Evolutionary conservation across 2,329 filamentous ascomycete species (phyloP).

Genomic region (Macroventuria anomochaeta): DNA sequence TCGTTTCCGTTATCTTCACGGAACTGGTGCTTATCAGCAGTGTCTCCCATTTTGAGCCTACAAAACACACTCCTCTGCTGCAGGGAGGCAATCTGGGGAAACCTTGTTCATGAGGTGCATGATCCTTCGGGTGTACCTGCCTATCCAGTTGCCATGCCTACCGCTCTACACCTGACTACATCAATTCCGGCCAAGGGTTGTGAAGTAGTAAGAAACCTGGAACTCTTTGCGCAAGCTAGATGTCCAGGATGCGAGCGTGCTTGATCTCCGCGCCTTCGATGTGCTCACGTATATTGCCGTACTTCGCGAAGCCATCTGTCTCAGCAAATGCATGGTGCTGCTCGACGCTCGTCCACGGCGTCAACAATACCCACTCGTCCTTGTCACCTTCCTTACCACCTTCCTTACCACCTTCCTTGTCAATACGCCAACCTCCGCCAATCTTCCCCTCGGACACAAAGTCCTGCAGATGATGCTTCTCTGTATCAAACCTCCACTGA

Average conservation of each 20-base stretch:
- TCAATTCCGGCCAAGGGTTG: neutral
- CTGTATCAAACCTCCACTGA: constrained; percentile 31
- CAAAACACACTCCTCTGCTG: neutral
- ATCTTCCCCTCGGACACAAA: constrained; percentile 38
- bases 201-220: neutral
- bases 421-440: constrained; percentile 51
- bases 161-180: too few relatives aligned
- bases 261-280: constrained; percentile 32
- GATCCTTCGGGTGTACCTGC: neutral
- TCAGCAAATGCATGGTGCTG: constrained; percentile 47
- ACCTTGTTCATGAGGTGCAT: neutral
- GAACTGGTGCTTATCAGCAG: neutral
- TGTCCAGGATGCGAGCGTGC: constrained; percentile 31
- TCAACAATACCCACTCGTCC: constrained; percentile 54
- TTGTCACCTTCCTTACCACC: constrained; percentile 43
- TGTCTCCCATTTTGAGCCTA: neutral
- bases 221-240: constrained; percentile 10
- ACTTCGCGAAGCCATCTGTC: constrained; percentile 42
- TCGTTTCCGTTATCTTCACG: neutral
- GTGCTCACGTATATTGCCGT: constrained; percentile 25
- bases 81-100: neutral
- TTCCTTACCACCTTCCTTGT: constrained; percentile 45
- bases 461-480: constrained; percentile 33
- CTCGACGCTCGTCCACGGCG: constrained; percentile 48
- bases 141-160: neutral